Evolutionary conservation across 179 eudicot genomes (phyloP).

Genomic region (Carnegiea gigantea): DNA sequence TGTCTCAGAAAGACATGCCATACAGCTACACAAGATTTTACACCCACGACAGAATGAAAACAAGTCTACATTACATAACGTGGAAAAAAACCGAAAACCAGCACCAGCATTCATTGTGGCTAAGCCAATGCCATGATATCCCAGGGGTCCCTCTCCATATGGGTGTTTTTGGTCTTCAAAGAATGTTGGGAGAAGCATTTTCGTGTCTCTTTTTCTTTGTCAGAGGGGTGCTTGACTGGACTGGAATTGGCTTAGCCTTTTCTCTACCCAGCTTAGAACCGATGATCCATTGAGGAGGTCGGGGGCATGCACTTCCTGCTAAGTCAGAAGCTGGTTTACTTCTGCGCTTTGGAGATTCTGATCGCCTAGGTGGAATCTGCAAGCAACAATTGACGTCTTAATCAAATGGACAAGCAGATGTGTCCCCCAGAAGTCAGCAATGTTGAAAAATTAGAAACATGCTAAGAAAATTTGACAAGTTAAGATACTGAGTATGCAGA

Average conservation of each 20-base stretch:
- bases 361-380: slow-evolving; percentile 42
- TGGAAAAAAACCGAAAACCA: background rate
- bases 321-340: slow-evolving; percentile 32
- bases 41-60: slow-evolving; percentile 1
- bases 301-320: slow-evolving; percentile 25
- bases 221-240: slow-evolving; percentile 14
- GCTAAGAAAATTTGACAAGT: background rate
- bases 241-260: slow-evolving; percentile 30
- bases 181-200: slow-evolving; percentile 40
- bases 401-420: background rate
- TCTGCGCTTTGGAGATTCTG: slow-evolving; percentile 34
- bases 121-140: slow-evolving; percentile 21
- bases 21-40: background rate
- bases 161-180: slow-evolving; percentile 17
- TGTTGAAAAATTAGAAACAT: background rate
- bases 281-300: slow-evolving; percentile 38
- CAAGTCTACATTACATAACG: background rate
- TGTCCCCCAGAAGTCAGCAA: background rate
- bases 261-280: slow-evolving; percentile 30
- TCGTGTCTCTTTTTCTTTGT: slow-evolving; percentile 36
- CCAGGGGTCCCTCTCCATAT: slow-evolving; percentile 7
- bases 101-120: background rate
- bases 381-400: slow-evolving; percentile 4
- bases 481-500: background rate
- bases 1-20: background rate